Base-by-base conservation (phyloP, 2,329 filamentous ascomycete genomes). In the Diaporthe velutina region DNA sequence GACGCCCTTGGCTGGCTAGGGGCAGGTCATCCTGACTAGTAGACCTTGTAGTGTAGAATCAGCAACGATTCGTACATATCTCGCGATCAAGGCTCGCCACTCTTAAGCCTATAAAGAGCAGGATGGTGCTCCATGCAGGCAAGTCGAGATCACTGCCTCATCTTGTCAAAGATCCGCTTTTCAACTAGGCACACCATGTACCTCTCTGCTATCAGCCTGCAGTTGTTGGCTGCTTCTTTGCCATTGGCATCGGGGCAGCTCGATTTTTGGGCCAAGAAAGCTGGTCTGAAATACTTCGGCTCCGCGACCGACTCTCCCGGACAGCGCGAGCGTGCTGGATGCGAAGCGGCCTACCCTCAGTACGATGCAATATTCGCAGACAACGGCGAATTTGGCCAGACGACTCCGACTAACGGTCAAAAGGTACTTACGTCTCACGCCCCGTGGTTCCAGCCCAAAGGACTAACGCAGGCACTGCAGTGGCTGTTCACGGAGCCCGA, bases 371-470 rank as follows among this genome's bases (percentile, higher is more conserved):
- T 91, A 76, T 82, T 92, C 55, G 86, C 84, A 73, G 84, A 91
- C 79, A 84, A 79, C 17, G 82, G 84, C 45, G 89, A 92, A 77
- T 93, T 93, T 78, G 91, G 90, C 40, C 88, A 91, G 79, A 87
- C 91, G 25, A 92, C 90, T 0, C 89, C 90, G 0, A 88, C 88
- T 68, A 93, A 93, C 79, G 86, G 88, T 13, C 88, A 90, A 77
- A 86, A 89, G 85, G 82, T 83, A 33, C 9, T 55, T 22, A 25
- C 8, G 1, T n/a, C n/a, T n/a, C n/a, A n/a, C n/a, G 3, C 0
- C 28, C 17, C 54, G 0, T 22, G 15, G 4, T 3, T 33, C 3
- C 54, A 22, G 19, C 9, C 4, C 30, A 17, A 12, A 38, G 55
- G 6, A 58, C 57, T 60, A 17, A 60, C 13, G 3, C 2, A 28